These are phyloP conservation scores for Stellera chamaejasme DNA, from an alignment of 345 rosid genomes.

Conservation along the genomic window DNA sequence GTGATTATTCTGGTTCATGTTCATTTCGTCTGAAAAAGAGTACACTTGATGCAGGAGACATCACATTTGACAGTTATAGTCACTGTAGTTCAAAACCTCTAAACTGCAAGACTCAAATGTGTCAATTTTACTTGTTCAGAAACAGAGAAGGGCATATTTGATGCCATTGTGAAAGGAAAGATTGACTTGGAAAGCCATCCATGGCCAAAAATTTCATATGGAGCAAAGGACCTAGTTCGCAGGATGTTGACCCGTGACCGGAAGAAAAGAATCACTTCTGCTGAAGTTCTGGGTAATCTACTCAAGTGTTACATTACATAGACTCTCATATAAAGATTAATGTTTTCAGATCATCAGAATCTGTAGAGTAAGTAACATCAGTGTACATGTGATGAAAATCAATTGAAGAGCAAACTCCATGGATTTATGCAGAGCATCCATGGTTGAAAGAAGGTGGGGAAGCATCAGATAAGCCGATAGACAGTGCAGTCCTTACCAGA, in stretches of 20 bases:
- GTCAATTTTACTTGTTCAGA: constrained; percentile 30
- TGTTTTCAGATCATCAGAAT: no score
- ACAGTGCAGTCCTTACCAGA: constrained; percentile 80
- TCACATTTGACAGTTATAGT: neutral
- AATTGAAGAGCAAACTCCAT: neutral
- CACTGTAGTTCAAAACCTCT: neutral
- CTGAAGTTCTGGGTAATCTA: constrained; percentile 61
- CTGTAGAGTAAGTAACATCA: no score
- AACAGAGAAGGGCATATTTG: constrained; percentile 71
- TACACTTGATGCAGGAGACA: neutral
- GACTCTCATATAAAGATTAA: no score
- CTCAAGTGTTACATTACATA: neutral
- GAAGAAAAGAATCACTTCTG: constrained; percentile 54
- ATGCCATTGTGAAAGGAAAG: constrained; percentile 61
- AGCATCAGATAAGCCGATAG: constrained; percentile 88
- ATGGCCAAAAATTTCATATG: constrained; percentile 72
- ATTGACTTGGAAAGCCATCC: constrained; percentile 69
- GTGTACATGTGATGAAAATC: no score
- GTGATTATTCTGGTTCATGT: constrained; percentile 20
- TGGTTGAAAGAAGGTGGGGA: constrained; percentile 69
- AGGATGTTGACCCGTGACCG: constrained; percentile 73
- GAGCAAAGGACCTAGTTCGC: constrained; percentile 80
- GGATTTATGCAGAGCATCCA: constrained; percentile 44
- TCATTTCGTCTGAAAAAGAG: neutral
- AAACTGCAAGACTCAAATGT: neutral